Evolutionary conservation across 2,329 filamentous ascomycete genomes (phyloP), one percentile per base, ranked within the genome.

Genomic region (Hymenoscyphus infarciens): DNA sequence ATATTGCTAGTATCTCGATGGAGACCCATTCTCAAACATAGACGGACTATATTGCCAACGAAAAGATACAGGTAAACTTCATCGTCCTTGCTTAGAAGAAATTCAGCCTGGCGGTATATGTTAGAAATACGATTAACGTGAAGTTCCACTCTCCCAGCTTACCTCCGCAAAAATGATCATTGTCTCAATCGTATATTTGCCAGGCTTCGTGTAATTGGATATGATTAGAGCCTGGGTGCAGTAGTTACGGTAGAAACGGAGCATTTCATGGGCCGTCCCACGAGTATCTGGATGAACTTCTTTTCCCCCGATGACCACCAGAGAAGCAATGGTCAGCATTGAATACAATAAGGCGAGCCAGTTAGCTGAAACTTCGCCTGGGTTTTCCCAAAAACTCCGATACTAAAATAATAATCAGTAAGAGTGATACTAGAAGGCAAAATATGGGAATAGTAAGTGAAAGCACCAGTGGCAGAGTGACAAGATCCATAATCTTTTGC

Each of bases 11-110:
- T 54, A 55, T 86, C 83, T 22, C 83, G 80, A 67, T 86, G 83
- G 16, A 85, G 74, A 10, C 83, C 83, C 81, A 85, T 83, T 67
- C 83, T 83, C 58, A 86, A 74, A 76, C 84, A 82, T 2, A 86
- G 73, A 5, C 83, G 81, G 49, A 85, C 75, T 31, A 78, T 75
- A 11, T 82, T 77, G 3, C 79, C 79, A 0, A 78, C 78, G 10
- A 86, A 73, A 33, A 86, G 71, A 70, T 83, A 86, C 70, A 80
- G 82, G 66, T 80, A 80, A 71, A 82, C 81, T 71, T 83, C 82
- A 38, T 78, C 79, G 11, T 77, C 76, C 25, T 79, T 78, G 71
- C 79, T 82, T 56, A 81, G 73, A 16, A 85, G 66, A 67, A 85
- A 86, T 64, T 84, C 79, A 0, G 78, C 45, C 45, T 52, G 19